Base-by-base conservation (phyloP, 2,329 filamentous ascomycete species). In the Phialocephala subalpina region DNA sequence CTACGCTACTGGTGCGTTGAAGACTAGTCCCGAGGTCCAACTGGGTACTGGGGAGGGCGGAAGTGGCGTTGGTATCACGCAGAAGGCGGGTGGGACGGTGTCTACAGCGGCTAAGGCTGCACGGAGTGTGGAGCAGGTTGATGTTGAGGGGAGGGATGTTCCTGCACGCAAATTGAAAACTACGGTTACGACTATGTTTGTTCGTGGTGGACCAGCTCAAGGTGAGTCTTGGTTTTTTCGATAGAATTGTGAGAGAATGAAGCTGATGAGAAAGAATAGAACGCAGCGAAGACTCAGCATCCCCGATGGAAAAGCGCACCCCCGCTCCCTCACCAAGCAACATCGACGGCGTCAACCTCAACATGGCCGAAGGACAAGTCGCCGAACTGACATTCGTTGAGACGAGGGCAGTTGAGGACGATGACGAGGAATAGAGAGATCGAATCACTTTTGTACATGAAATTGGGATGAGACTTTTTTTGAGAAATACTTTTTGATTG, bases 61-160 rank as follows among this genome's bases (percentile, higher is more conserved):
- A 60, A 75, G 79, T 40, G 80, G 80, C 47, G 77, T 81, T 60
- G 79, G 80, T 68, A 80, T 82, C 58, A 77, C 77, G n/a, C 66
- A 69, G 29, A 69, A 68, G 56, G 64, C 72, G 53, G 71, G 70
- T 47, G 64, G 47, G 59, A 60, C 60, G 33, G 25, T 57, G 38
- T 18, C 55, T 53, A 35, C 59, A 1, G 45, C 63, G 14, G 45
- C 62, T 11, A 38, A 16, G 36, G 33, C 60, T 33, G 58, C 58
- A 22, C 52, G 29, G 55, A 64, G 53, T 25, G 62, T 56, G n/a
- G 57, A 60, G 27, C 65, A 67, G 56, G 65, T 64, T 36, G 38
- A 42, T 42, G 38, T 42, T 42, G 38, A 42, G 12, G 4, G 3
- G 38, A 42, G 38, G 38, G 38, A 42, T 42, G 55, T 63, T 29